Conservation (phyloP, 2,329 filamentous ascomycete genomes). For the Chalaropsis thielavioides region DNA sequence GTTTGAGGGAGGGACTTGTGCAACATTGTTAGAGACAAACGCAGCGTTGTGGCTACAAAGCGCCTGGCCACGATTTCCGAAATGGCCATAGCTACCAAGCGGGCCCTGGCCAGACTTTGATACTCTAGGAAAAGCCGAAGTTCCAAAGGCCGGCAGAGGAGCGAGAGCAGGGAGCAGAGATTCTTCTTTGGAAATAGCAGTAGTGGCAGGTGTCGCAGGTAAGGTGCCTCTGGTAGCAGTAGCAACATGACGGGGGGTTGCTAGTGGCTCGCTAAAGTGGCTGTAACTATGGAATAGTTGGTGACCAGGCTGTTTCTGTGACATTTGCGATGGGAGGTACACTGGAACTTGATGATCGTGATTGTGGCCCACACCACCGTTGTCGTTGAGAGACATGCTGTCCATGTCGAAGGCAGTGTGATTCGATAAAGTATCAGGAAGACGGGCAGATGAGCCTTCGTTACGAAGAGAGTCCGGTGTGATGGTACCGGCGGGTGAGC, state of each 20-base stretch:
- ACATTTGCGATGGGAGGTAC: neutral
- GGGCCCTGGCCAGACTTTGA: slow-evolving; percentile 1
- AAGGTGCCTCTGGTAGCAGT: neutral
- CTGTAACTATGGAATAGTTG: neutral
- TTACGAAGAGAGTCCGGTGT: slow-evolving; percentile 1
- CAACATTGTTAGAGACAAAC: neutral
- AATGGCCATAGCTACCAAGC: slow-evolving; percentile 1
- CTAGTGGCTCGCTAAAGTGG: neutral
- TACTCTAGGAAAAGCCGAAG: neutral
- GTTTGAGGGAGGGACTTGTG: neutral
- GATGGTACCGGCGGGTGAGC: neutral
- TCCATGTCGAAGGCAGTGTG: neutral
- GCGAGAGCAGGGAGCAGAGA: neutral
- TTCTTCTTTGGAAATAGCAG: neutral
- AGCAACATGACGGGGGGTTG: neutral
- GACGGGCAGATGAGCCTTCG: neutral
- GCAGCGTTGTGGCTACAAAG: neutral
- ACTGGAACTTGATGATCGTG: neutral
- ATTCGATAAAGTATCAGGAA: neutral
- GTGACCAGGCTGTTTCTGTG: neutral
- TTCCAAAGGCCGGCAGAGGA: neutral
- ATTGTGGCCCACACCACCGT: neutral
- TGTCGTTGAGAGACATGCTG: neutral
- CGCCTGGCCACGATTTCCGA: neutral
- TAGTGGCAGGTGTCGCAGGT: neutral